Evolutionary conservation across 2,329 filamentous ascomycete genomes (phyloP), one percentile per base, ranked within the genome.

Genomic region (Fonsecaea erecta): DNA sequence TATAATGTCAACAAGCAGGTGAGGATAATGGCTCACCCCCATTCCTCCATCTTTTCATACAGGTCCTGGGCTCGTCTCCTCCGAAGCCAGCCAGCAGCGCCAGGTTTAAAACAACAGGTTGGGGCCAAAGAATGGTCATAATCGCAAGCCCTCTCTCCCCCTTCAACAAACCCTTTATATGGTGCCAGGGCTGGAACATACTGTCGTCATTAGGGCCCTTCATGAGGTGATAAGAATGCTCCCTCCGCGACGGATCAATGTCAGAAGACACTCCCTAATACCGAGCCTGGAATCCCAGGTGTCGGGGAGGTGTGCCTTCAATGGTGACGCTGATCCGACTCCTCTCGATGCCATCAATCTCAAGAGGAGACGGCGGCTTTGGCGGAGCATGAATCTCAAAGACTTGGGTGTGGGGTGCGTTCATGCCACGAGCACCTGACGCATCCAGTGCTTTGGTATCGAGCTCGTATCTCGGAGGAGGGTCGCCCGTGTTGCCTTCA

Each of bases 311-410:
- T n/a, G 64, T 61, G 12, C 68, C 68, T 24, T 64, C 53, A 18
- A 69, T 67, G 1, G 62, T 69, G 28, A 69, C 64, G 43, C 62
- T 66, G 58, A 70, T 64, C 16, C 67, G 34, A 43, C 60, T 70
- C 59, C 65, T 58, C 46, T 70, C 63, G 2, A 34, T 60, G 18
- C 65, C 67, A 54, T 70, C 67, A 21, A 70, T 67, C 60, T 70
- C 68, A 7, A 57, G 53, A 14, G 68, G 68, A 34, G 64, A 66
- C 18, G 59, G 64, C 30, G 65, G 67, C 30, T 67, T 64, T 1
- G 58, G 48, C 4, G 65, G 65, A 40, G 60, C 55, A 9, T 66
- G 59, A 8, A 64, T 40, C 26, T 60, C 63, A n/a, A 57, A 58
- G 18, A 61, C 52, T 16, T 57, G 60, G 12, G 52, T 63, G 2